Percentiles rank a stretch among this genome's conserved stretches.
Conservation (phyloP, 768 basidiomycete genomes). For the Pulveroboletus sp. region DNA sequence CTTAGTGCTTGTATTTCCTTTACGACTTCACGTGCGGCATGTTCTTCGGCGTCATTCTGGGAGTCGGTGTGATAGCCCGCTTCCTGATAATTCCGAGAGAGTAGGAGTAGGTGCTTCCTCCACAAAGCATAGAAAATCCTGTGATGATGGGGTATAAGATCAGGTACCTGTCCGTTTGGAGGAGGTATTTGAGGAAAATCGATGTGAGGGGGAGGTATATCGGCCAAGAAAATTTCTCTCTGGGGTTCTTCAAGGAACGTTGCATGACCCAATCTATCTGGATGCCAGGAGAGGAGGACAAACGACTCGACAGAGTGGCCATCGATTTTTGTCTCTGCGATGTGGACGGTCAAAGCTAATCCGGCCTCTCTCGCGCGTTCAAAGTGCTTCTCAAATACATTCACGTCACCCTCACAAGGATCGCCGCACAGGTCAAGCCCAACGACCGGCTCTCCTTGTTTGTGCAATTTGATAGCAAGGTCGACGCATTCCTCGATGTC, state of each 20-base stretch:
- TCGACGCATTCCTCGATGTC: conserved; percentile 54
- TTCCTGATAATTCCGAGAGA: conserved; percentile 19
- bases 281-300: conserved; percentile 55
- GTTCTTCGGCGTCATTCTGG: conserved; percentile 12
- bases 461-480: conserved; percentile 51
- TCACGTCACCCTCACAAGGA: conserved; percentile 58
- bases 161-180: conserved; percentile 15
- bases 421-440: conserved; percentile 82
- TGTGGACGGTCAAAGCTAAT: conserved; percentile 72
- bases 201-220: conserved; percentile 18
- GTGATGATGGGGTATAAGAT: conserved; percentile 23
- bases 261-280: conserved; percentile 74
- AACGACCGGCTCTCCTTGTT: conserved; percentile 59
- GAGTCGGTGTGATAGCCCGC: conserved; percentile 7
- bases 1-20: conserved; percentile 21
- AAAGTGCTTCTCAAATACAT: conserved; percentile 48
- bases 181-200: conserved; percentile 19
- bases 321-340: conserved; percentile 71
- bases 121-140: conserved; percentile 21
- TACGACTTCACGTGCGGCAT: conserved; percentile 19
- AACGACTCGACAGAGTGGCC: conserved; percentile 57
- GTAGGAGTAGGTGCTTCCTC: conserved; percentile 20
- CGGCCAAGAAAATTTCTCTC: conserved; percentile 43
- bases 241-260: conserved; percentile 70
- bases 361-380: conserved; percentile 53